Evolutionary conservation across 1,139 yeast species (phyloP).

Genomic region (Saccharomycopsis phalli): DNA sequence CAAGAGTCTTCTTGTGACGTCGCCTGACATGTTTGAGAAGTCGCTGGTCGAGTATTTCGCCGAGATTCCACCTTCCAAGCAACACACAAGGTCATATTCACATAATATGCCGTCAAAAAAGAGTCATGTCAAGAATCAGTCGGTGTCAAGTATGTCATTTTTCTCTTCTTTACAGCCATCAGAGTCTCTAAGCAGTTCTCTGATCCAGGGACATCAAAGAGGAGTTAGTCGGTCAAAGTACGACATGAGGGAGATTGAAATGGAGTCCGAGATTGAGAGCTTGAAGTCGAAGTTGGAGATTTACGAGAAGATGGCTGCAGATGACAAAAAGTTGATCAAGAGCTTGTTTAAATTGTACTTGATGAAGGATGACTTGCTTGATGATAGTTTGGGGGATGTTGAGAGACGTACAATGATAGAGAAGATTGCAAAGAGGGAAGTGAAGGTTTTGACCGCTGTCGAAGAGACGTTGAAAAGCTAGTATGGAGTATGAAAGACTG

Average conservation of each 20-base stretch:
- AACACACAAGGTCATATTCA: no score
- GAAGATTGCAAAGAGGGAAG: conserved; percentile 13
- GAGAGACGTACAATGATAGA: conserved; percentile 2
- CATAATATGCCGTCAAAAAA: no score
- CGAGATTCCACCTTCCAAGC: no score
- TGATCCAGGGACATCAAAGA: background rate
- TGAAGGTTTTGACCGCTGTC: conserved; percentile 17
- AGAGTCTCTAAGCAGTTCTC: no score
- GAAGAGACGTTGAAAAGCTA: conserved; percentile 17
- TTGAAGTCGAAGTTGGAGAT: conserved; percentile 41
- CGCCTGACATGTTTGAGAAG: conserved; percentile 10
- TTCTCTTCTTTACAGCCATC: no score
- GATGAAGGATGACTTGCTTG: conserved; percentile 16
- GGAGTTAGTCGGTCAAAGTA: background rate
- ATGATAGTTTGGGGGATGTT: conserved; percentile 4
- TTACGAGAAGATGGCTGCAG: conserved; percentile 30
- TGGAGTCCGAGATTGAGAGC: conserved; percentile 14
- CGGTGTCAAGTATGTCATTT: no score
- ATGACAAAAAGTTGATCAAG: conserved; percentile 36
- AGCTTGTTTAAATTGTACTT: conserved; percentile 18
- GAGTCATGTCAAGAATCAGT: no score
- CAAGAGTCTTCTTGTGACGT: conserved; percentile 2
- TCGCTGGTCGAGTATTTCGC: no score
- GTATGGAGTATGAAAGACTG: conserved; percentile 5
- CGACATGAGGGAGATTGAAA: conserved; percentile 17